Conservation (phyloP, 1,139 yeast species). For the Blastobotrys aristatus region DNA sequence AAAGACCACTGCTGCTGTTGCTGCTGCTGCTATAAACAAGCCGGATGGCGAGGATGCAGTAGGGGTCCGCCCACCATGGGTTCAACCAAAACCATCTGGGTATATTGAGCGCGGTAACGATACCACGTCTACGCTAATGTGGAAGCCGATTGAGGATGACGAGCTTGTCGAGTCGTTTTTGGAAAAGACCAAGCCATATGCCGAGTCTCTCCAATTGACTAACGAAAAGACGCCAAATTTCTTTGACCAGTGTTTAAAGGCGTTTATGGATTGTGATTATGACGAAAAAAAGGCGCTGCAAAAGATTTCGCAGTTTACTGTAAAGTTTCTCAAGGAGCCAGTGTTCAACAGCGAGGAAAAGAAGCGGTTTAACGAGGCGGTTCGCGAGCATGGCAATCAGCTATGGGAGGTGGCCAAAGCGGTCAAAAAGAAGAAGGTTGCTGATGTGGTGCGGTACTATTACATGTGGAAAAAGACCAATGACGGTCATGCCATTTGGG, state of each 20-base stretch:
- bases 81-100: constrained; percentile 73
- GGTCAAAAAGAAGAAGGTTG: constrained; percentile 63
- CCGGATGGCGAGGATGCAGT: too few species aligned
- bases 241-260: constrained; percentile 61
- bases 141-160: constrained; percentile 45
- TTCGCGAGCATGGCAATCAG: constrained; percentile 71
- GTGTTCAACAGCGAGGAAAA: constrained; percentile 62
- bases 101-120: constrained; percentile 76
- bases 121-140: constrained; percentile 64
- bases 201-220: constrained; percentile 45
- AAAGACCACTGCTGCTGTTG: not conserved
- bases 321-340: constrained; percentile 67
- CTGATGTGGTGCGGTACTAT: constrained; percentile 79
- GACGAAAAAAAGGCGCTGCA: constrained; percentile 45
- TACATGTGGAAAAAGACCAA: constrained; percentile 88
- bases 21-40: too few species aligned
- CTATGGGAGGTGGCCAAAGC: constrained; percentile 64
- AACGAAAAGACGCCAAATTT: constrained; percentile 64
- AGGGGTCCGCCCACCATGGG: constrained; percentile 63
- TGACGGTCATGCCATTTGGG: constrained; percentile 76
- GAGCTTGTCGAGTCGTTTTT: constrained; percentile 50
- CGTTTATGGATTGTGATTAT: constrained; percentile 49
- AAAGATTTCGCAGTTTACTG: constrained; percentile 43
- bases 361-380: constrained; percentile 67
- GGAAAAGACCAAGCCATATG: constrained; percentile 50